phyloP scores from a whole-genome alignment of 768 basidiomycete species.

The Lactarius tabidus region DNA sequence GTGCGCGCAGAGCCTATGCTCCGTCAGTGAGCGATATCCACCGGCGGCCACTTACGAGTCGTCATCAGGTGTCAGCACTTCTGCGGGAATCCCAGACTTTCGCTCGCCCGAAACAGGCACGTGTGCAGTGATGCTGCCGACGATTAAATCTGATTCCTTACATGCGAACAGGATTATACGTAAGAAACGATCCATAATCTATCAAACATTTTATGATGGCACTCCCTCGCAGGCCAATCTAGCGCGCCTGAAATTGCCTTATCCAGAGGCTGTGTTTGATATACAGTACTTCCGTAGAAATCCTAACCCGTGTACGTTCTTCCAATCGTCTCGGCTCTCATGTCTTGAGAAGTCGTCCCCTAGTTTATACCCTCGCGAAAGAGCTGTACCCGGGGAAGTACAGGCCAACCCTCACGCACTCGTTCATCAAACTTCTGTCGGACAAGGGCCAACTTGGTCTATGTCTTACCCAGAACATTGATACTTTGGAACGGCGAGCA shows the following conservation, averaged over 20 bases:
- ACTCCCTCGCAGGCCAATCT: conserved; percentile 58
- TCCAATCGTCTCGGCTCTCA: neutral
- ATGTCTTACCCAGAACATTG: conserved; percentile 90
- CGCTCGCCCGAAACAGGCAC: conserved; percentile 78
- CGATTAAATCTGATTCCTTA: neutral
- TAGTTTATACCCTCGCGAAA: conserved; percentile 86
- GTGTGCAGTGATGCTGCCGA: conserved; percentile 24
- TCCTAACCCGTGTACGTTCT: conserved; percentile 67
- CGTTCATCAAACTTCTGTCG: conserved; percentile 82
- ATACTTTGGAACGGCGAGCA: conserved; percentile 84
- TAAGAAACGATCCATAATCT: conserved; percentile 30
- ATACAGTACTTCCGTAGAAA: conserved; percentile 79
- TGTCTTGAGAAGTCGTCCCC: neutral
- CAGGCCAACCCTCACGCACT: conserved; percentile 85
- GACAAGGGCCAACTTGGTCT: conserved; percentile 62
- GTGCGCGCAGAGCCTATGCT: conserved; percentile 4
- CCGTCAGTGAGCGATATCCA: neutral
- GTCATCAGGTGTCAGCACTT: conserved; percentile 61
- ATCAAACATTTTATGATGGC: neutral
- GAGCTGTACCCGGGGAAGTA: conserved; percentile 91
- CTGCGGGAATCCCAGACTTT: conserved; percentile 88
- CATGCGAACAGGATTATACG: conserved; percentile 46
- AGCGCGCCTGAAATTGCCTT: conserved; percentile 72
- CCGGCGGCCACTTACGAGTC: neutral
- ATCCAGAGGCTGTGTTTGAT: conserved; percentile 95